Evolutionary conservation across 352 stramenopile genomes (phyloP).

Genomic region (Pythium aquatile): DNA sequence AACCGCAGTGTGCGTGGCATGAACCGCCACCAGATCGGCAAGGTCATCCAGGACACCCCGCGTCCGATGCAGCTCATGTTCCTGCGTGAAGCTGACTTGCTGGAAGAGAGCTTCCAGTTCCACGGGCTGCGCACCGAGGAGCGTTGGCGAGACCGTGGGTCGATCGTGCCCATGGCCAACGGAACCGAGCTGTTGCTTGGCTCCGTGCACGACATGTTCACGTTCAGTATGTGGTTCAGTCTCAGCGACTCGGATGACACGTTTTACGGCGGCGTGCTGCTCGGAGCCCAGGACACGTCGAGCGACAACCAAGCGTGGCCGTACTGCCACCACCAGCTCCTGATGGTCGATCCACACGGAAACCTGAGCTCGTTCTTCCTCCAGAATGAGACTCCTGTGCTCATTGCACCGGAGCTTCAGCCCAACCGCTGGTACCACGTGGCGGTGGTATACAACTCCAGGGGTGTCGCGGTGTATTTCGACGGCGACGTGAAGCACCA

Average conservation of each 20-base stretch:
- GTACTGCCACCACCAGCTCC: constrained; percentile 57
- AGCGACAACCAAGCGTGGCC: constrained; percentile 46
- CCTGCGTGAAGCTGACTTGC: constrained; percentile 39
- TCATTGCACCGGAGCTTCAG: constrained; percentile 47
- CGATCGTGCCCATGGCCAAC: constrained; percentile 41
- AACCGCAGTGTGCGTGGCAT: constrained; percentile 52
- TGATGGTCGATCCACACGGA: constrained; percentile 59
- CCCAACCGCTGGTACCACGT: constrained; percentile 72
- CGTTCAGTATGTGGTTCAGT: constrained; percentile 70
- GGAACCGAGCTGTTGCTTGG: constrained; percentile 42
- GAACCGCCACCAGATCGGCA: constrained; percentile 56
- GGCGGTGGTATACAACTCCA: constrained; percentile 47
- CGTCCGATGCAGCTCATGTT: constrained; percentile 65
- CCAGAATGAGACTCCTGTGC: constrained; percentile 40
- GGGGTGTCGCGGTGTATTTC: constrained; percentile 49
- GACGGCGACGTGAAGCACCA: constrained; percentile 56
- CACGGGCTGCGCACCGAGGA: constrained; percentile 45
- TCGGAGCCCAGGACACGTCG: constrained; percentile 56
- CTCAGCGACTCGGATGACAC: constrained; percentile 51
- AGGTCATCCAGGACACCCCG: constrained; percentile 54
- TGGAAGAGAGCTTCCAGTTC: constrained; percentile 64
- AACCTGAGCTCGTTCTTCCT: constrained; percentile 62
- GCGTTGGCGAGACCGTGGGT: constrained; percentile 59
- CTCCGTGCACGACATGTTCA: constrained; percentile 36
- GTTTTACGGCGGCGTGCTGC: constrained; percentile 55